phyloP scores from a whole-genome alignment of 1,284 basidiomycete species.

The Tetrapyrgos nigripes region DNA sequence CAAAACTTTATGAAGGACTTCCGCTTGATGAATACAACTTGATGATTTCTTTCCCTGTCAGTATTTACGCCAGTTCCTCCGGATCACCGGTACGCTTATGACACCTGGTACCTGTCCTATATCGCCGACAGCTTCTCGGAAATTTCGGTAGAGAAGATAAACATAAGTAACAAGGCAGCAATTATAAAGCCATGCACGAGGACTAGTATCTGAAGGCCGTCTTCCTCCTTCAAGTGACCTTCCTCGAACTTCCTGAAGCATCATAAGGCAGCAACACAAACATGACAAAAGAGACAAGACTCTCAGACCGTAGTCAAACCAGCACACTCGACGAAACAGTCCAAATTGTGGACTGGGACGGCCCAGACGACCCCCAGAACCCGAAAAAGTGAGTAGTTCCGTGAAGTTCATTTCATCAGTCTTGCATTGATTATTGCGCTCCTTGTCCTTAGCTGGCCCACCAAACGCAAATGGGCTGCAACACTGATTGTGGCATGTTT shows the following conservation, averaged over 20 bases:
- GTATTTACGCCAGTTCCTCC: too few species aligned
- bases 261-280: neutral
- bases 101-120: too few species aligned
- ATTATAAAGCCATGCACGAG: too few species aligned
- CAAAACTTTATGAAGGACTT: too few species aligned
- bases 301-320: neutral
- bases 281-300: neutral
- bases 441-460: conserved; percentile 11
- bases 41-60: too few species aligned
- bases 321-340: conserved; percentile 23
- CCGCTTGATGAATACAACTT: too few species aligned
- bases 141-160: too few species aligned
- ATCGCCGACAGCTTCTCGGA: too few species aligned
- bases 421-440: neutral
- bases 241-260: neutral
- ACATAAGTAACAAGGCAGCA: too few species aligned
- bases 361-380: conserved; percentile 62
- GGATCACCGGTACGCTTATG: too few species aligned
- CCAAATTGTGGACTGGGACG: conserved; percentile 60
- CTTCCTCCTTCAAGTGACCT: too few species aligned
- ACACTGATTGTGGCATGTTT: conserved; percentile 17
- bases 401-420: neutral
- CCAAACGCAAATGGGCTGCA: conserved; percentile 18
- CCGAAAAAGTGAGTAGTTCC: conserved; percentile 67
- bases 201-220: too few species aligned